A percentile compares a stretch with the other conserved stretches of the same genome.
These are phyloP conservation scores for Hansenula lynferdii DNA, from an alignment of 1,139 yeast genomes.

Conservation along the genomic window DNA sequence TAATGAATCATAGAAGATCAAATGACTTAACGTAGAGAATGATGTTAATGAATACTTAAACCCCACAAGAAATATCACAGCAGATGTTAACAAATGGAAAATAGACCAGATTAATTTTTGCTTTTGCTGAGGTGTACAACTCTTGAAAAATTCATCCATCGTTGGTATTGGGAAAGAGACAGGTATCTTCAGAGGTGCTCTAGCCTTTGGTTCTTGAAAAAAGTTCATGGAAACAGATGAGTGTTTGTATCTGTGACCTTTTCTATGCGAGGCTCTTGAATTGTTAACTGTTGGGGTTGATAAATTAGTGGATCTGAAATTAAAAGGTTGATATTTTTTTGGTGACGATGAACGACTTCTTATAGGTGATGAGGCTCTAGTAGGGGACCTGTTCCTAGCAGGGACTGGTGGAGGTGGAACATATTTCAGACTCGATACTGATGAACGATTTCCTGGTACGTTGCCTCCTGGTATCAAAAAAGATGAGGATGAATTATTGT, in stretches of 20 bases:
- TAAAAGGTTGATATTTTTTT: constrained; percentile 41
- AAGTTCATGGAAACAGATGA: constrained; percentile 96
- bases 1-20: constrained; percentile 80
- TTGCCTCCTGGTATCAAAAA: constrained; percentile 22
- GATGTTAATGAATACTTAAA: constrained; percentile 53
- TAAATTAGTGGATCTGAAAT: constrained; percentile 41
- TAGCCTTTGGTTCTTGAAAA: constrained; percentile 85
- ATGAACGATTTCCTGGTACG: constrained; percentile 21
- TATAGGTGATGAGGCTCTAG: constrained; percentile 27
- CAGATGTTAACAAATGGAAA: constrained; percentile 50
- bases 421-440: constrained; percentile 25
- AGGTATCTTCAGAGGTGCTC: constrained; percentile 68
- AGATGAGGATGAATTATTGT: constrained; percentile 19
- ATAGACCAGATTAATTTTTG: constrained; percentile 61
- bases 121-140: constrained; percentile 51
- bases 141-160: constrained; percentile 50
- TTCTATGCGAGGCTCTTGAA: constrained; percentile 62
- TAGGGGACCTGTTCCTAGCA: constrained; percentile 29
- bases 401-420: constrained; percentile 31
- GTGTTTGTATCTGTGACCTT: constrained; percentile 94
- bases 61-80: constrained; percentile 57
- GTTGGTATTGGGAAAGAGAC: constrained; percentile 80
- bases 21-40: constrained; percentile 77
- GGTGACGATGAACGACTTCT: constrained; percentile 36
- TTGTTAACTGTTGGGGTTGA: constrained; percentile 22